A percentile compares a stretch with the other conserved stretches of the same genome.
Evolutionary conservation across 257 asterid species (phyloP).

Genomic region (Salvia splendens): DNA sequence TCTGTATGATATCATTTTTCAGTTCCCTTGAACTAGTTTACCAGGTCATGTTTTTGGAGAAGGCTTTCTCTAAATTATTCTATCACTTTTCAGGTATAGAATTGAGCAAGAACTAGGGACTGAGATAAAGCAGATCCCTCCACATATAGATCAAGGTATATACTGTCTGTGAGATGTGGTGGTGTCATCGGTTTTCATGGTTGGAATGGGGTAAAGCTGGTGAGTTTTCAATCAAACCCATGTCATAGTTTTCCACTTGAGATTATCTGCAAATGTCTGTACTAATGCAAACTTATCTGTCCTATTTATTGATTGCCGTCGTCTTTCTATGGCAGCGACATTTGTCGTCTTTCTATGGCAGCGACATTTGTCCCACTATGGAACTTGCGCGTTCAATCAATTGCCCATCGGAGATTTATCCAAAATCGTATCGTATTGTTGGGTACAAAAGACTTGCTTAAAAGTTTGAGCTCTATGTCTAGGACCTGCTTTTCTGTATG

Average conservation of each 20-base stretch:
- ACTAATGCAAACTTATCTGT: not conserved
- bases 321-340: slow-evolving; percentile 28
- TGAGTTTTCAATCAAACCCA: slow-evolving; percentile 25
- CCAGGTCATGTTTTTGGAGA: not conserved
- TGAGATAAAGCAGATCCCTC: slow-evolving; percentile 86
- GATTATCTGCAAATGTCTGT: not conserved
- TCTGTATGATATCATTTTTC: slow-evolving; percentile 44
- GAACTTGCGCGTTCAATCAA: slow-evolving; percentile 1
- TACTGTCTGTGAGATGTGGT: slow-evolving; percentile 53
- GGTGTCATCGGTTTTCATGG: slow-evolving; percentile 20
- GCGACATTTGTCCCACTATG: slow-evolving; percentile 12
- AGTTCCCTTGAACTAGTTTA: slow-evolving; percentile 16
- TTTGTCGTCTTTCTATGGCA: slow-evolving; percentile 10
- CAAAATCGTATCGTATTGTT: slow-evolving; percentile 25
- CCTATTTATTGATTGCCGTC: not conserved
- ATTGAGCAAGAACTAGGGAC: slow-evolving; percentile 86
- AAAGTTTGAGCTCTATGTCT: slow-evolving; percentile 23
- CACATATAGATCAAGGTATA: slow-evolving; percentile 76
- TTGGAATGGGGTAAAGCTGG: slow-evolving; percentile 33
- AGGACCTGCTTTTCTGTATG: slow-evolving; percentile 19
- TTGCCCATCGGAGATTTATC: not conserved
- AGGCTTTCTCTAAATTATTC: not conserved
- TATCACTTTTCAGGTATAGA: slow-evolving; percentile 54
- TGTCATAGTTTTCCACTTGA: not conserved
- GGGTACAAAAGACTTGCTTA: slow-evolving; percentile 26